Evolutionary conservation across 768 basidiomycete species (phyloP).

Genomic region (Pisolithus tinctorius): DNA sequence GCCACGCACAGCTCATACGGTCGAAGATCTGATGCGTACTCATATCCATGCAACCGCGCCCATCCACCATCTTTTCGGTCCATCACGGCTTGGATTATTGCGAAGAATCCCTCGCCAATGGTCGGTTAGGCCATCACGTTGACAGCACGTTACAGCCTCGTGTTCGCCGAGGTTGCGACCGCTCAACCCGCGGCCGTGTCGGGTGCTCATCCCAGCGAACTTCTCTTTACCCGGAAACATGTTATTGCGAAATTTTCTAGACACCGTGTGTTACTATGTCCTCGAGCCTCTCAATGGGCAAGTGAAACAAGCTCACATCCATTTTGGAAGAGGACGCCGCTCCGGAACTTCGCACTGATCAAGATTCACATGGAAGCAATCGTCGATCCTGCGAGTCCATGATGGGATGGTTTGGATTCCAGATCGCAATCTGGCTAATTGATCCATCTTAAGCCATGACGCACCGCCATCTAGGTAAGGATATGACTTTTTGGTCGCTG

Average conservation of each 20-base stretch:
- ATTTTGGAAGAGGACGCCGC: not conserved
- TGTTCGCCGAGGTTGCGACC: constrained; percentile 16
- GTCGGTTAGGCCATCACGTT: constrained; percentile 4
- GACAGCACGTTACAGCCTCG: constrained; percentile 18
- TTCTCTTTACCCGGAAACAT: constrained; percentile 1
- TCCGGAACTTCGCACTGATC: not conserved
- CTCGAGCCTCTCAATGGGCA: not conserved
- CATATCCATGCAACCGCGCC: not conserved
- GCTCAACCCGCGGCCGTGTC: not conserved
- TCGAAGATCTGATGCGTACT: no score
- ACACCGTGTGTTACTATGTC: not conserved
- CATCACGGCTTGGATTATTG: not conserved
- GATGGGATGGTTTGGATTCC: constrained; percentile 1
- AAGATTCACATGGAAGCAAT: constrained; percentile 10
- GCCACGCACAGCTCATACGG: no score
- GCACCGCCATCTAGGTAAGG: not conserved
- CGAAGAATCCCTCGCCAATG: constrained; percentile 6
- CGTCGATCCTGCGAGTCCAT: constrained; percentile 17
- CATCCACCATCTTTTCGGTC: not conserved
- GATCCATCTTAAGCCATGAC: constrained; percentile 1
- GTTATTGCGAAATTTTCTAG: constrained; percentile 5
- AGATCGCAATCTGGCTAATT: constrained; percentile 16
- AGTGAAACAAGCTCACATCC: constrained; percentile 4
- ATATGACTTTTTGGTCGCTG: not conserved
- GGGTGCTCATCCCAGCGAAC: not conserved